Percentiles rank a stretch among this genome's conserved stretches.
Evolutionary conservation across 257 asterid genomes (phyloP).

Genomic region (Galeopsis tetrahit): DNA sequence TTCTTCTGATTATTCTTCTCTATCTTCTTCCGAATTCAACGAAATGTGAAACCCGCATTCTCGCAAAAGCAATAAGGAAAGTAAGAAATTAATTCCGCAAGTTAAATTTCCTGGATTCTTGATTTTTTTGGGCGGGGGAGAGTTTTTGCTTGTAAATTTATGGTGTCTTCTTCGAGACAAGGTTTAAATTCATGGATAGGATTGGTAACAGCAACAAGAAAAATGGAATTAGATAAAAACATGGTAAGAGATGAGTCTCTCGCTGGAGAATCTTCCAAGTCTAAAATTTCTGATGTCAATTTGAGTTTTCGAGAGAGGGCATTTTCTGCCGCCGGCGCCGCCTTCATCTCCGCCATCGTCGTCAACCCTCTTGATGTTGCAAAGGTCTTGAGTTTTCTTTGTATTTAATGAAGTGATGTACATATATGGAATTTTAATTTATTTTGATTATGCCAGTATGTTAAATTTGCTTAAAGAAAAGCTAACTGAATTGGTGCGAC

Average conservation of each 20-base stretch:
- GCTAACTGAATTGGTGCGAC: neutral
- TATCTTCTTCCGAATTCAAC: constrained; percentile 4
- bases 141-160: neutral
- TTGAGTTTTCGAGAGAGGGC: constrained; percentile 76
- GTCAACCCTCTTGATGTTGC: constrained; percentile 93
- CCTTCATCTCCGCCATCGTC: constrained; percentile 71
- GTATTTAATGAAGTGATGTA: neutral
- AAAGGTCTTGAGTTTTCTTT: constrained; percentile 46
- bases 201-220: constrained; percentile 45
- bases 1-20: neutral
- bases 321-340: constrained; percentile 82
- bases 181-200: constrained; percentile 66
- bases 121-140: neutral
- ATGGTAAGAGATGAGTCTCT: constrained; percentile 33
- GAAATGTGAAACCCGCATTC: constrained; percentile 9
- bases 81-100: neutral
- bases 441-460: neutral
- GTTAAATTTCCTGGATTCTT: constrained; percentile 9
- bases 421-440: neutral
- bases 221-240: constrained; percentile 49
- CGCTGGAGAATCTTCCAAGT: constrained; percentile 25
- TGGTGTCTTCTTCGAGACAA: constrained; percentile 60
- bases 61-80: neutral
- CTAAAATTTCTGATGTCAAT: constrained; percentile 44
- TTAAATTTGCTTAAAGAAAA: neutral